phyloP scores from a whole-genome alignment of 306 rosid species.

The Boehmeria nivea region DNA sequence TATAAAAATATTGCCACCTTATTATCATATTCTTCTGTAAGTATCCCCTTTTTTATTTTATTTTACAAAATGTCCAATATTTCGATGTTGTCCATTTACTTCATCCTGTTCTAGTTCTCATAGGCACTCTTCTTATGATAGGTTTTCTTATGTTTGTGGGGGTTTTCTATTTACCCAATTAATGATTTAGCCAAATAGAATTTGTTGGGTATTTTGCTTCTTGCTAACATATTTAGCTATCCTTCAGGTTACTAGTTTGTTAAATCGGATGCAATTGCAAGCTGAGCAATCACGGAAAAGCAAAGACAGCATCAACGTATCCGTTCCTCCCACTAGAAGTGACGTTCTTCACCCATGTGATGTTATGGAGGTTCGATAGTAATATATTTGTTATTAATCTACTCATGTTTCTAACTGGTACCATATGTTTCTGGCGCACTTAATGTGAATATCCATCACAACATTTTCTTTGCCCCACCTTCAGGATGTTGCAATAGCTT shows the following conservation, averaged over 20 bases:
- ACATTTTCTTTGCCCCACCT: not conserved
- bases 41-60: too few relatives aligned
- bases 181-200: not conserved
- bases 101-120: not conserved
- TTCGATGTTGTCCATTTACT: too few relatives aligned
- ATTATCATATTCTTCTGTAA: too few relatives aligned
- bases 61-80: too few relatives aligned
- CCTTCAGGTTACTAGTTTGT: slow-evolving; percentile 62
- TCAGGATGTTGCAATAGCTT: slow-evolving; percentile 94
- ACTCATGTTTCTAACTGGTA: too few relatives aligned
- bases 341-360: slow-evolving; percentile 95
- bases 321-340: slow-evolving; percentile 91
- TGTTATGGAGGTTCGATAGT: slow-evolving; percentile 75
- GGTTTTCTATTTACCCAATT: not conserved
- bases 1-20: too few relatives aligned
- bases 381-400: not conserved
- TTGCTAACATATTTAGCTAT: slow-evolving; percentile 4
- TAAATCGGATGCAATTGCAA: slow-evolving; percentile 79
- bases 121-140: not conserved
- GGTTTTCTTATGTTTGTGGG: not conserved
- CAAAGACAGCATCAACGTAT: slow-evolving; percentile 36
- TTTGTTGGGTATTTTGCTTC: slow-evolving; percentile 7
- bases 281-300: slow-evolving; percentile 46
- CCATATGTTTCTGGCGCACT: too few relatives aligned
- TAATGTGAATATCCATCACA: too few relatives aligned